Evolutionary conservation across 352 stramenopile species (phyloP), one percentile per base, ranked within the genome.

Genomic region (Pythium myriotylum): DNA sequence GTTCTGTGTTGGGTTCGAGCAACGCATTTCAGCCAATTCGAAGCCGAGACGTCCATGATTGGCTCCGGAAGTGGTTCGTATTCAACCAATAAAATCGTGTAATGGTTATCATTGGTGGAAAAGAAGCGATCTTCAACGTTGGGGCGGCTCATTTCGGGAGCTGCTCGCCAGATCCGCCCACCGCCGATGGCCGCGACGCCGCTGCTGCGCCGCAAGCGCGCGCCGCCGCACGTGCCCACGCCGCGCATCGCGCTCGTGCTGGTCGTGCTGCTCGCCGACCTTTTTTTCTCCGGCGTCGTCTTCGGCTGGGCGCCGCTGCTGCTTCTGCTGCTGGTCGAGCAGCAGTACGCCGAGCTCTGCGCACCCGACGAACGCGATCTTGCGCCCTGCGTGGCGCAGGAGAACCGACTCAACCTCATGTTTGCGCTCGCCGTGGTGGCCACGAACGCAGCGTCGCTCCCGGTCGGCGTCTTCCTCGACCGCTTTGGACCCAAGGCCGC

Each of bases 271-370:
- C 53, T 84, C 39, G 86, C 81, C 8, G 84, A 94, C 55, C 62
- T 95, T 32, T 71, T 93, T 57, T 89, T 94, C 65, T 88, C 86
- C 10, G 84, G 87, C 1, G 68, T 94, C n/a, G 78, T 95, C 17
- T 94, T 95, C 56, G 87, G 87, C 40, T 95, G 86, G 85, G 85
- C 85, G 22, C 84, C 87, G 45, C 68, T 95, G 68, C 74, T 95
- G 29, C 73, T 95, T 27, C 57, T 94, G 62, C 75, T 95, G 14
- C 60, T 89, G 45, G 74, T 92, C 41, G 87, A 95, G 72, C 65
- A 79, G 24, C 85, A 94, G 50, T 96, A 92, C 63, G 46, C 63
- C 46, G 85, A 94, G 65, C 71, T 94, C 12, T 94, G 87, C n/a
- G 14, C 26, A 43, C 52, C 53, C 2, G 22, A 54, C n/a, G 59